Conservation (phyloP, 805 yeast genomes). For the Helenozyma rhizophorensis region DNA sequence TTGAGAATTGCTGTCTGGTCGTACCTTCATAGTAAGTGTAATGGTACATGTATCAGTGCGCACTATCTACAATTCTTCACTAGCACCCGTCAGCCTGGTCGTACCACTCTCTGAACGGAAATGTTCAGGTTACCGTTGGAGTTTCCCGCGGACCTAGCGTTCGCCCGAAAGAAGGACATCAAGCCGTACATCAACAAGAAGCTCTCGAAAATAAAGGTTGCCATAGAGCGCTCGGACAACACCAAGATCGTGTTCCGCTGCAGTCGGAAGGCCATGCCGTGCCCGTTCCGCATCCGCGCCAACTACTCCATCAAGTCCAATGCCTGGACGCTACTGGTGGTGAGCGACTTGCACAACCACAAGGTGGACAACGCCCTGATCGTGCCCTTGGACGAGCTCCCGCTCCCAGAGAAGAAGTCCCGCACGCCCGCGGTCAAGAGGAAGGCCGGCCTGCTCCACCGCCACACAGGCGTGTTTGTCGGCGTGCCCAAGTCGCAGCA, state of each 20-base stretch:
- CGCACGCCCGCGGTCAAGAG: not conserved
- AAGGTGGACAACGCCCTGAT: slow-evolving; percentile 1
- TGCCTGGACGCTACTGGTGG: slow-evolving; percentile 57
- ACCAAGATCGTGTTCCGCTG: slow-evolving; percentile 61
- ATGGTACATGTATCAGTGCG: too few species aligned
- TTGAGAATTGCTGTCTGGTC: too few species aligned
- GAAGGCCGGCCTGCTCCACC: not conserved
- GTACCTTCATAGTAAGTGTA: too few species aligned
- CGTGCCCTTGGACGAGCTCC: not conserved
- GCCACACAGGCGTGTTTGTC: slow-evolving; percentile 1
- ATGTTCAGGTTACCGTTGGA: slow-evolving; percentile 1
- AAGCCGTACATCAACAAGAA: slow-evolving; percentile 57
- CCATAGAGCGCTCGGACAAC: slow-evolving; percentile 59
- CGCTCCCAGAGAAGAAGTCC: not conserved
- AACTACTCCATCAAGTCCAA: slow-evolving; percentile 49
- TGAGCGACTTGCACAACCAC: slow-evolving; percentile 60
- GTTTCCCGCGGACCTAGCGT: slow-evolving; percentile 4
- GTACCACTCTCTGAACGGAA: too few species aligned
- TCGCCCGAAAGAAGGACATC: slow-evolving; percentile 42
- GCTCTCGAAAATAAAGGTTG: slow-evolving; percentile 50
- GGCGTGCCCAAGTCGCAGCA: not conserved
- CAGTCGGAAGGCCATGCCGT: slow-evolving; percentile 35
- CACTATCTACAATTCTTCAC: too few species aligned
- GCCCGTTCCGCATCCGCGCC: slow-evolving; percentile 66
- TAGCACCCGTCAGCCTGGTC: too few species aligned